Base-by-base conservation (phyloP, 2,329 filamentous ascomycete genomes). In the Hymenoscyphus fraxineus region DNA sequence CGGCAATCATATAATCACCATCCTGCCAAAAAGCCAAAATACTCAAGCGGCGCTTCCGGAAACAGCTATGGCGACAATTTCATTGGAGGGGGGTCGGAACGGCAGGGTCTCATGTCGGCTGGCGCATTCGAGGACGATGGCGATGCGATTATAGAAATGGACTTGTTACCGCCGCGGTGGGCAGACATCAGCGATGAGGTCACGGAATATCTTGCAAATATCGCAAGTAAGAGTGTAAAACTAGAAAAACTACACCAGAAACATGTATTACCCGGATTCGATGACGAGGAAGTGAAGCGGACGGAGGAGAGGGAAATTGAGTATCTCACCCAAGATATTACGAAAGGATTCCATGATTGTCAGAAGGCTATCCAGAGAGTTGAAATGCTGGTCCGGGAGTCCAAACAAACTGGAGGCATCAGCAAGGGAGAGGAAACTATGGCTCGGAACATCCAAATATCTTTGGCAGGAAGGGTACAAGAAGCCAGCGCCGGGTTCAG, bases 111-210 rank as follows among this genome's bases (percentile, higher is more conserved):
- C 73, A 90, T 99, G 76, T 91, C 93, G 67, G 83, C 87, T 63
- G 87, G 85, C 73, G 88, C 89, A 71, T 93, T 90, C 76, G 87
- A 84, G 59, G 91, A 96, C 76, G 92, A 97, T 78, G 93, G 93
- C 75, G 94, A 98, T 78, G 91, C 92, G 22, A 88, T 99, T 64
- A 98, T 99, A 73, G 95, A 99, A 81, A 98, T 99, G 95, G 94
- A 98, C 78, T 81, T 97, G 47, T 83, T 99, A 19, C 95, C 95
- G 31, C 95, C 95, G 61, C 88, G 95, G 66, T 99, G 95, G 95
- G 90, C 94, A 65, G 95, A 99, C 75, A 84, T 97, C 65, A 93
- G 93, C 73, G 95, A 98, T 76, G 93, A 98, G 76, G 92, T 99
- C 66, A 88, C 90, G 38, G 92, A 97, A 65, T 80, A 91, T 54